Conservation (phyloP, 495 filamentous ascomycete species). For the Aspergillus ellipticus region DNA sequence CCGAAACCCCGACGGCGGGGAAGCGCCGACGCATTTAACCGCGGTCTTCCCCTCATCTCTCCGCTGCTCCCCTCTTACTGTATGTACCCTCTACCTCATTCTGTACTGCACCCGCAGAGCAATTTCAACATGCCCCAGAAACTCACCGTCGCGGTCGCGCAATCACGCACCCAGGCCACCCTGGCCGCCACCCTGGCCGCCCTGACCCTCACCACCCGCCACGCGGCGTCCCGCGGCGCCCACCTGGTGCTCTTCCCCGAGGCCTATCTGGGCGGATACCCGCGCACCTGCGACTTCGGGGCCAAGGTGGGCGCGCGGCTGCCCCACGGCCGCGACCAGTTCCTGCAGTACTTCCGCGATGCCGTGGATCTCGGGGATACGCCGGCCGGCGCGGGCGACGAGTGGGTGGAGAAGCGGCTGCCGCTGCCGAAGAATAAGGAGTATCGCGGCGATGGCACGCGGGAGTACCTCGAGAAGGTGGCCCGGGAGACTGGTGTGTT, state of each 20-base stretch:
- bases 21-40: too few species aligned
- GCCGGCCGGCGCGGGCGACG: slow-evolving; percentile 65
- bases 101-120: too few species aligned
- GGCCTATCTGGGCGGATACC: slow-evolving; percentile 91
- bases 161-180: slow-evolving; percentile 66
- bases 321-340: slow-evolving; percentile 74
- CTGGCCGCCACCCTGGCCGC: slow-evolving; percentile 61
- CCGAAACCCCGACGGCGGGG: too few species aligned
- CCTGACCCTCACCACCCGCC: slow-evolving; percentile 52
- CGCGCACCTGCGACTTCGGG: slow-evolving; percentile 77
- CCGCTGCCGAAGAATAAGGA: slow-evolving; percentile 44
- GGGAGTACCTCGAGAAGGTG: slow-evolving; percentile 72
- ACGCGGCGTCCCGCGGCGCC: slow-evolving; percentile 45
- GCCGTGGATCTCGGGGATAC: slow-evolving; percentile 88
- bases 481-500: slow-evolving; percentile 76
- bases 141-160: slow-evolving; percentile 72
- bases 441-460: slow-evolving; percentile 76
- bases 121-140: slow-evolving; percentile 32
- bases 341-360: slow-evolving; percentile 70
- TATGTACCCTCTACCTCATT: neutral
- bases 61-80: too few species aligned
- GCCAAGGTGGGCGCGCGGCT: slow-evolving; percentile 67
- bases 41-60: too few species aligned
- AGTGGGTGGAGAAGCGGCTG: slow-evolving; percentile 66
- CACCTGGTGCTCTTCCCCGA: slow-evolving; percentile 88